Conservation (phyloP, 1,284 basidiomycete species). For the Sanghuangporus baumii region DNA sequence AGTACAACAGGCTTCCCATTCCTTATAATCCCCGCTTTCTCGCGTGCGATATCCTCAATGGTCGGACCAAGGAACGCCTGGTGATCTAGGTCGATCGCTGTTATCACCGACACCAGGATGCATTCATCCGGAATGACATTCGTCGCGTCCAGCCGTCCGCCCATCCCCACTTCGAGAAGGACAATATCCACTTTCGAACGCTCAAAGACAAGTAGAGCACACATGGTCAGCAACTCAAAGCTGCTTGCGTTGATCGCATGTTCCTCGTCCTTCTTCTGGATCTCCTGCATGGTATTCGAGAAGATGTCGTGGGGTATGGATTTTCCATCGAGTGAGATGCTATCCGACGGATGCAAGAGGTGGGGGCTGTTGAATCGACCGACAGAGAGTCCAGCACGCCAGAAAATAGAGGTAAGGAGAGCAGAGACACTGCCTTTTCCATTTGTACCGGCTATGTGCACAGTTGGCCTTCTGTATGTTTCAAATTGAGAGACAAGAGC, state of each 20-base stretch:
- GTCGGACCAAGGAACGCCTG: slow-evolving; percentile 84
- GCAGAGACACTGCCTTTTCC: slow-evolving; percentile 94
- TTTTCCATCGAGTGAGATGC: slow-evolving; percentile 62
- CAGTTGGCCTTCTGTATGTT: slow-evolving; percentile 71
- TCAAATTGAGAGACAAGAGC: slow-evolving; percentile 57
- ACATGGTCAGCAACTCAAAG: slow-evolving; percentile 85
- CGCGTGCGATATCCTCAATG: slow-evolving; percentile 67
- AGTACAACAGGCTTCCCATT: slow-evolving; percentile 67
- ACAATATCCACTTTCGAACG: slow-evolving; percentile 67
- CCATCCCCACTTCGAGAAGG: slow-evolving; percentile 93
- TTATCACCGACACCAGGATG: slow-evolving; percentile 77
- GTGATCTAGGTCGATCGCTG: slow-evolving; percentile 89
- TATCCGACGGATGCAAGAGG: slow-evolving; percentile 75
- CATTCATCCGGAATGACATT: slow-evolving; percentile 75
- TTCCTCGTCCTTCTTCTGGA: slow-evolving; percentile 47
- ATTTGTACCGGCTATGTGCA: slow-evolving; percentile 95
- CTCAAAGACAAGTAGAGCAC: slow-evolving; percentile 73
- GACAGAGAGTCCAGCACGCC: slow-evolving; percentile 42
- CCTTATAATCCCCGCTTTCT: slow-evolving; percentile 85
- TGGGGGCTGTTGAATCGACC: slow-evolving; percentile 95
- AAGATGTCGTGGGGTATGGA: slow-evolving; percentile 53
- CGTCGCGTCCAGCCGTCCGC: slow-evolving; percentile 89
- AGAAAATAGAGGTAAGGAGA: slow-evolving; percentile 74
- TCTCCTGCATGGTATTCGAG: slow-evolving; percentile 37
- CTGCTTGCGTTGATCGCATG: slow-evolving; percentile 50